phyloP scores from a whole-genome alignment of 2,329 filamentous ascomycete species.

The Sclerotinia glacialis region DNA sequence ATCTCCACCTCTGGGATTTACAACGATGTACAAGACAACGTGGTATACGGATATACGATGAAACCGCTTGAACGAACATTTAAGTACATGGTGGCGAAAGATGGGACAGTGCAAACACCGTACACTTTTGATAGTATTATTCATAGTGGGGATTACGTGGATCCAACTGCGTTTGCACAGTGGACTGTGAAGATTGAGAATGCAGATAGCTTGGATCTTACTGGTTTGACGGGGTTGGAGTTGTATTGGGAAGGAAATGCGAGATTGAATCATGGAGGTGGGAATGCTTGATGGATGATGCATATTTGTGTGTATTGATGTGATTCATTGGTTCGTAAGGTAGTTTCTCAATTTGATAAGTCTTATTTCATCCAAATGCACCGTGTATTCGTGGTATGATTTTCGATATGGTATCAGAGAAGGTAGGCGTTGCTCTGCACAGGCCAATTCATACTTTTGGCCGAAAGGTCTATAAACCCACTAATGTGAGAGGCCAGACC shows the following conservation, averaged over 20 bases:
- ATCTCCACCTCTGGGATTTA: neutral
- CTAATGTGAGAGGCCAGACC: too few species aligned
- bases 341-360: too few species aligned
- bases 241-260: neutral
- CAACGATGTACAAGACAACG: neutral
- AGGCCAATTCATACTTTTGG: too few species aligned
- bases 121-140: neutral
- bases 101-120: neutral
- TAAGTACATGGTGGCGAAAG: neutral
- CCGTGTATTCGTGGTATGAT: too few species aligned
- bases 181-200: constrained; percentile 1
- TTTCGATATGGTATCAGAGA: too few species aligned
- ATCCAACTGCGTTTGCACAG: constrained; percentile 5
- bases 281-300: neutral
- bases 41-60: neutral
- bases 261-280: neutral
- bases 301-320: too few species aligned
- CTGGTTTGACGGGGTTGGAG: neutral
- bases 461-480: too few species aligned
- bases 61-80: neutral
- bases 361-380: too few species aligned
- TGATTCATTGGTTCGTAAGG: too few species aligned
- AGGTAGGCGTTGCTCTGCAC: too few species aligned
- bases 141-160: neutral
- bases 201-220: neutral